These are phyloP conservation scores for Aspergillus panamensis DNA, from an alignment of 495 filamentous ascomycete genomes.

Conservation along the genomic window DNA sequence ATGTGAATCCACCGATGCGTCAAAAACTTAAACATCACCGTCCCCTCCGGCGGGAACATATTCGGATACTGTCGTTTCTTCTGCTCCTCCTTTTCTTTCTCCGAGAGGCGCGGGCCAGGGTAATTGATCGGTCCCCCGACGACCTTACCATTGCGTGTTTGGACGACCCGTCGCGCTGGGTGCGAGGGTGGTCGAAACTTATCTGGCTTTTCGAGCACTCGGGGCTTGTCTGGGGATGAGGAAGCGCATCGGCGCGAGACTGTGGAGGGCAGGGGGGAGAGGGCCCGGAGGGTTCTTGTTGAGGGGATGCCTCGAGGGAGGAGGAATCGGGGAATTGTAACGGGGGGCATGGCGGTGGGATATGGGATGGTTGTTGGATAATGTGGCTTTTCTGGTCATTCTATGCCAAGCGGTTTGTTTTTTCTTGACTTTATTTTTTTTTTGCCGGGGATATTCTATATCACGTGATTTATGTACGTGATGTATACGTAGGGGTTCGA, in stretches of 20 bases:
- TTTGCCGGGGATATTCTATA: not conserved
- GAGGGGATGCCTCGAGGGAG: constrained; percentile 41
- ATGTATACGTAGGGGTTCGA: not conserved
- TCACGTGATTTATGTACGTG: constrained; percentile 8
- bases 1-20: constrained; percentile 68
- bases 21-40: constrained; percentile 72
- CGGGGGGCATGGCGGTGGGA: constrained; percentile 20
- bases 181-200: constrained; percentile 87
- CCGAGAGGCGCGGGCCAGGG: constrained; percentile 61
- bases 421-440: not conserved
- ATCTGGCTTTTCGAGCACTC: constrained; percentile 71
- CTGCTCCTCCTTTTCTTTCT: constrained; percentile 58
- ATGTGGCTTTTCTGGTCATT: no score
- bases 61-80: constrained; percentile 69
- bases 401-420: no score
- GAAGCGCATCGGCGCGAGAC: constrained; percentile 25
- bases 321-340: constrained; percentile 40
- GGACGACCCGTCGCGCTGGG: constrained; percentile 52
- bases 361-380: not conserved
- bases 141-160: constrained; percentile 28
- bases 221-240: constrained; percentile 41
- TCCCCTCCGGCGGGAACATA: constrained; percentile 72
- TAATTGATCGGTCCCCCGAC: constrained; percentile 50
- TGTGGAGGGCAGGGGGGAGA: constrained; percentile 16
- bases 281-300: constrained; percentile 27